A percentile compares a stretch with the other conserved stretches of the same genome.
phyloP scores from a whole-genome alignment of 179 eudicot genomes.

The Heliamphora pulchella region DNA sequence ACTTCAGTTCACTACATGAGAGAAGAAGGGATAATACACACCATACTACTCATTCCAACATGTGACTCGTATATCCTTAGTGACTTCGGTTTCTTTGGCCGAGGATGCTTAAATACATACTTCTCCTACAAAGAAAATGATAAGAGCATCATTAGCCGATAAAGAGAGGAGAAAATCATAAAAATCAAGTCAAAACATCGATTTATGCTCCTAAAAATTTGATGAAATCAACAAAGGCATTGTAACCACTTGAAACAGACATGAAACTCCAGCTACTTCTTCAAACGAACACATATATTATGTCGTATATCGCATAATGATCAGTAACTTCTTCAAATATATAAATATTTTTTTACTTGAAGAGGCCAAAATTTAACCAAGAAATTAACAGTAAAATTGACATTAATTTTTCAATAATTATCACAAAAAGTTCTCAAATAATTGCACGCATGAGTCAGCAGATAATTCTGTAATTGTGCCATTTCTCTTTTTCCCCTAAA shows the following conservation, averaged over 20 bases:
- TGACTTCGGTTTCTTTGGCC: conserved; percentile 81
- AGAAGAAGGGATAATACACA: conserved; percentile 31
- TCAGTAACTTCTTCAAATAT: neutral
- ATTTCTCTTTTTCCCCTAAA: neutral
- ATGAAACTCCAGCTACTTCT: neutral
- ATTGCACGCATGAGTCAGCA: neutral
- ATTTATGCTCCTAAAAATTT: neutral
- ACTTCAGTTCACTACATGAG: conserved; percentile 16
- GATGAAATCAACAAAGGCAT: neutral
- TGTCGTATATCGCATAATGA: neutral
- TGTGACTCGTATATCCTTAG: conserved; percentile 94
- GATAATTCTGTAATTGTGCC: neutral
- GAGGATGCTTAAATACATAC: conserved; percentile 79
- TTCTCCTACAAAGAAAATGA: conserved; percentile 52
- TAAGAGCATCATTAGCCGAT: conserved; percentile 11
- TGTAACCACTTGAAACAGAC: neutral
- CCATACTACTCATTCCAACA: conserved; percentile 98
- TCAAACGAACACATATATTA: neutral
- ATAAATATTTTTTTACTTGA: neutral
- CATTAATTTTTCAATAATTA: neutral
- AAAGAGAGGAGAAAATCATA: neutral
- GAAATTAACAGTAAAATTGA: neutral
- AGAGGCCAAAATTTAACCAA: neutral
- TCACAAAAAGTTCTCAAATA: neutral
- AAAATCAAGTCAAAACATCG: neutral